These are phyloP conservation scores for Colletotrichum cordylinicola DNA, from an alignment of 2,329 filamentous ascomycete genomes.

Conservation along the genomic window DNA sequence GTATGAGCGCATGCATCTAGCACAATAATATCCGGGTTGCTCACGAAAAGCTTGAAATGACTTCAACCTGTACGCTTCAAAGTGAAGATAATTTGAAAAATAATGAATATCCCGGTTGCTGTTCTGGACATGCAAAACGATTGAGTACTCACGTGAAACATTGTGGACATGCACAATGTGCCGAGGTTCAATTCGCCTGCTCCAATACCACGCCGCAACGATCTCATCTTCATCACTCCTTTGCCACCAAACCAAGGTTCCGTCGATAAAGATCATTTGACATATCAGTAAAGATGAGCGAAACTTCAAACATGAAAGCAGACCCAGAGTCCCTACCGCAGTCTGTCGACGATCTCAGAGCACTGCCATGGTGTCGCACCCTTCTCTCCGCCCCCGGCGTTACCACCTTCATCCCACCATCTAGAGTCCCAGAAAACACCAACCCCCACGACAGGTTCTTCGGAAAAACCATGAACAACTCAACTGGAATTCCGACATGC, in stretches of 20 bases:
- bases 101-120: not conserved
- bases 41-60: not conserved
- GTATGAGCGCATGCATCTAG: not conserved
- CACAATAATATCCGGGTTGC: not conserved
- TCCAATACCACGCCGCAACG: not conserved
- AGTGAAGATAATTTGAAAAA: not conserved
- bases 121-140: not conserved
- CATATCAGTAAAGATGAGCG: not conserved
- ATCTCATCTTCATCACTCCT: not conserved
- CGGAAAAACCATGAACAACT: conserved; percentile 33
- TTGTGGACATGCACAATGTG: not conserved
- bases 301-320: too few relatives aligned
- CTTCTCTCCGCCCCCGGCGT: conserved; percentile 31
- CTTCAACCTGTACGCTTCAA: rapidly evolving
- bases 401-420: conserved; percentile 38
- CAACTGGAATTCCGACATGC: conserved; percentile 35
- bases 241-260: not conserved
- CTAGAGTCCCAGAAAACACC: conserved; percentile 32
- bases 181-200: conserved; percentile 1
- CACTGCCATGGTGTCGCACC: conserved; percentile 39
- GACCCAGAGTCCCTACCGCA: not conserved
- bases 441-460: conserved; percentile 39
- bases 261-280: not conserved
- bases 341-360: conserved; percentile 32
- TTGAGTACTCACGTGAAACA: conserved; percentile 4